Conservation (phyloP, 1,139 yeast species). For the Kodamaea alishanica region DNA sequence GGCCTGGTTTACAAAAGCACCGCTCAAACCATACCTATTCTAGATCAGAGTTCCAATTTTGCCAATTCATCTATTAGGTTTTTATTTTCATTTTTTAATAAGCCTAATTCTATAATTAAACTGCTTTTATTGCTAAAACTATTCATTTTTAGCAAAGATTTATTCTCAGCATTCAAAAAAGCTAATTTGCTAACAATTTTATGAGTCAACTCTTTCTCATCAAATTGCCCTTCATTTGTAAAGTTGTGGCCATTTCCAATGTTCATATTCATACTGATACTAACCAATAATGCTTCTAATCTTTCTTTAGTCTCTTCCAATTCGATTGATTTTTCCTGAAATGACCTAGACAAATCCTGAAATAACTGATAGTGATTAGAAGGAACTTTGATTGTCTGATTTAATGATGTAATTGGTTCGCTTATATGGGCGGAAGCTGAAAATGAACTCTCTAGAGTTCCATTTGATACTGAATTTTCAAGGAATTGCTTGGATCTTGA, state of each 20-base stretch:
- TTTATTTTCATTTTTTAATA: constrained; percentile 42
- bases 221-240: constrained; percentile 54
- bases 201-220: constrained; percentile 75
- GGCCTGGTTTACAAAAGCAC: too few relatives aligned
- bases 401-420: constrained; percentile 3
- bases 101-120: constrained; percentile 62
- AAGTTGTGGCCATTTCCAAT: constrained; percentile 16
- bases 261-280: constrained; percentile 20
- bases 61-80: constrained; percentile 9
- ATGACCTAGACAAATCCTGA: constrained; percentile 47
- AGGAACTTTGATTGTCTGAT: constrained; percentile 25
- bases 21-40: neutral
- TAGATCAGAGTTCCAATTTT: neutral
- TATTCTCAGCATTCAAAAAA: constrained; percentile 66
- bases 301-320: constrained; percentile 57
- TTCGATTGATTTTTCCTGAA: constrained; percentile 51
- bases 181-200: constrained; percentile 64
- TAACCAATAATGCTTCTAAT: constrained; percentile 57
- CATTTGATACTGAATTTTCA: too few relatives aligned
- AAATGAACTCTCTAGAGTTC: too few relatives aligned
- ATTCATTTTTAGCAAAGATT: constrained; percentile 62
- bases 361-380: constrained; percentile 46
- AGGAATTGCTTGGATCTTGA: constrained; percentile 12
- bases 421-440: too few relatives aligned
- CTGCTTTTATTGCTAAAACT: constrained; percentile 73